phyloP scores from a whole-genome alignment of 1,139 yeast genomes.

The Protomyces gravidus region DNA sequence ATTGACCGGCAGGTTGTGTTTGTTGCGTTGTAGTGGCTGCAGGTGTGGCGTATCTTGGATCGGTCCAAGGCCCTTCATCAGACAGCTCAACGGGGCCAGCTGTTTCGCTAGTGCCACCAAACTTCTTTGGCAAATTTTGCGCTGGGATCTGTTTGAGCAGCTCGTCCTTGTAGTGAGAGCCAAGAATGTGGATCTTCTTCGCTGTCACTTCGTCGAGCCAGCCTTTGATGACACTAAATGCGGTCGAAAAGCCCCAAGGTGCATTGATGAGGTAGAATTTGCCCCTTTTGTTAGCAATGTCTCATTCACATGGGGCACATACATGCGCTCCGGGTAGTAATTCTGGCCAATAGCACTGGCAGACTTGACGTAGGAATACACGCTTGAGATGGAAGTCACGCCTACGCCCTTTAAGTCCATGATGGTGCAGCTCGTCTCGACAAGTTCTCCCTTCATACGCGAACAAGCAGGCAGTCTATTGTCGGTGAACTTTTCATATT shows the following conservation, averaged over 20 bases:
- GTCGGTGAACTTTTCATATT: slow-evolving; percentile 81
- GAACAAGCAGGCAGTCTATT: slow-evolving; percentile 87
- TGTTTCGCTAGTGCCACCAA: slow-evolving; percentile 75
- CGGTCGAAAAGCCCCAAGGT: slow-evolving; percentile 95
- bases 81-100: slow-evolving; percentile 77
- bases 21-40: neutral
- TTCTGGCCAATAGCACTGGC: slow-evolving; percentile 94
- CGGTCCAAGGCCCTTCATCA: slow-evolving; percentile 98
- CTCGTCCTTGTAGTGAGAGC: slow-evolving; percentile 72
- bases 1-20: neutral
- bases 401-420: slow-evolving; percentile 94
- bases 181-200: slow-evolving; percentile 83
- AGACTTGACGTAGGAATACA: slow-evolving; percentile 80
- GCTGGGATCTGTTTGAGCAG: slow-evolving; percentile 87
- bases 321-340: slow-evolving; percentile 88
- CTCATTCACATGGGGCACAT: slow-evolving; percentile 11
- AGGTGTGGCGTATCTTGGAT: slow-evolving; percentile 49
- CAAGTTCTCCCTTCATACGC: slow-evolving; percentile 67
- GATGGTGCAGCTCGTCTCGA: slow-evolving; percentile 95
- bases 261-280: slow-evolving; percentile 93
- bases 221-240: slow-evolving; percentile 83
- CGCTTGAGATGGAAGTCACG: slow-evolving; percentile 75
- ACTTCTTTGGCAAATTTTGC: slow-evolving; percentile 83
- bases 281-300: slow-evolving; percentile 78
- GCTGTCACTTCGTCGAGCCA: slow-evolving; percentile 98